Conservation (phyloP, 2,329 filamentous ascomycete genomes). For the Cladosporium sp. region DNA sequence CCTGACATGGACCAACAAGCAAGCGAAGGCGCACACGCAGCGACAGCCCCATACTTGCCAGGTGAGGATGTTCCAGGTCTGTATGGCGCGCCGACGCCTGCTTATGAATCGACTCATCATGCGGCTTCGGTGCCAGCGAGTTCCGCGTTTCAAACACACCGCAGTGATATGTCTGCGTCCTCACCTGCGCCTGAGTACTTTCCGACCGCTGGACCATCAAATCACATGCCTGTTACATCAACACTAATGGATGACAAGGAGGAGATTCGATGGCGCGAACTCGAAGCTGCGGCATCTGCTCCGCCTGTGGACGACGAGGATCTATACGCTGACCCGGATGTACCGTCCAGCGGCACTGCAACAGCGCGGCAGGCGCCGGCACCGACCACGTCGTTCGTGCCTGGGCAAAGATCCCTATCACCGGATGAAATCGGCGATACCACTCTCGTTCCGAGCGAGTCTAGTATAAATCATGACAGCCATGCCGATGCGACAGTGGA, state of each 20-base stretch:
- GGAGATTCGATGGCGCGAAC: conserved; percentile 61
- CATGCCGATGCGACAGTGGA: conserved; percentile 24
- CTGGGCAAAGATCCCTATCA: neutral
- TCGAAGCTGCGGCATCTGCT: conserved; percentile 45
- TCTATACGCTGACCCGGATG: neutral
- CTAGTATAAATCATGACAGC: conserved; percentile 20
- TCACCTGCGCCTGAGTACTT: conserved; percentile 22
- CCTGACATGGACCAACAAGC: conserved; percentile 43
- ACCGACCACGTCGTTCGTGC: neutral
- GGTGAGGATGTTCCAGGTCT: conserved; percentile 24
- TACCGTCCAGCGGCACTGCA: neutral
- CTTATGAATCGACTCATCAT: neutral
- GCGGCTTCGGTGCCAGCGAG: neutral
- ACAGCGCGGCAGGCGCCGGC: neutral
- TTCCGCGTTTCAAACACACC: neutral
- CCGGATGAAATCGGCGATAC: conserved; percentile 2
- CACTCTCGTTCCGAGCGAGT: neutral
- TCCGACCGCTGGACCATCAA: conserved; percentile 16
- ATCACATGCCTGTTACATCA: neutral
- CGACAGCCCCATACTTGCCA: conserved; percentile 36
- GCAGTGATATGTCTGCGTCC: conserved; percentile 25
- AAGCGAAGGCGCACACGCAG: conserved; percentile 32
- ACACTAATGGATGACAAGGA: conserved; percentile 69
- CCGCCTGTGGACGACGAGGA: conserved; percentile 30
- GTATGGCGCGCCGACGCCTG: conserved; percentile 13